These are phyloP conservation scores for Aureoboletus auriporus DNA, from an alignment of 768 basidiomycete species.

Conservation along the genomic window DNA sequence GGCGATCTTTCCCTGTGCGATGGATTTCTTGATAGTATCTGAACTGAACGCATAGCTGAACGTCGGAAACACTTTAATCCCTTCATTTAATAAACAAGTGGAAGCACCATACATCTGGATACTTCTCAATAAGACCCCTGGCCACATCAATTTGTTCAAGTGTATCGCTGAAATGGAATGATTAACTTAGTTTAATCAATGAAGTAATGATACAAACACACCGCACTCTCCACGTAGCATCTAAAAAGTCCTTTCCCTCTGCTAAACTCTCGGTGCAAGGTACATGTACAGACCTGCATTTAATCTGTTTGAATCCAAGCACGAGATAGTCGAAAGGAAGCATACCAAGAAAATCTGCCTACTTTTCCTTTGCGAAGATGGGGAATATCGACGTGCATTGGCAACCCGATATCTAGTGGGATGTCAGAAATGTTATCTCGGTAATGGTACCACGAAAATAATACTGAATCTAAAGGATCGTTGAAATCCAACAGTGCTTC, in stretches of 20 bases:
- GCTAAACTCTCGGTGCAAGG: slow-evolving; percentile 46
- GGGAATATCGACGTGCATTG: slow-evolving; percentile 88
- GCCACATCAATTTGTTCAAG: slow-evolving; percentile 94
- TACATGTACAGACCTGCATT: slow-evolving; percentile 66
- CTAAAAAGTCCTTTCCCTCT: slow-evolving; percentile 54
- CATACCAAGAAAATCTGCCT: slow-evolving; percentile 92
- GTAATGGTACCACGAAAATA: slow-evolving; percentile 52
- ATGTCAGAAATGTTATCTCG: slow-evolving; percentile 76
- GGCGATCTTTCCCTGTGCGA: slow-evolving; percentile 74
- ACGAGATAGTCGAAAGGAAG: background rate
- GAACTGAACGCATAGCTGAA: slow-evolving; percentile 56
- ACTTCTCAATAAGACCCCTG: slow-evolving; percentile 73
- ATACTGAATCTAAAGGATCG: slow-evolving; percentile 60
- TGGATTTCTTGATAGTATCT: slow-evolving; percentile 53
- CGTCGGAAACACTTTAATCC: slow-evolving; percentile 39
- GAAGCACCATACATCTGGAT: slow-evolving; percentile 53
- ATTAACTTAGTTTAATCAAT: background rate
- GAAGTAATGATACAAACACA: slow-evolving; percentile 20
- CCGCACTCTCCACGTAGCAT: slow-evolving; percentile 52
- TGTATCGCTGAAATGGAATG: slow-evolving; percentile 61
- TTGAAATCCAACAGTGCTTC: background rate
- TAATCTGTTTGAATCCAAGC: background rate
- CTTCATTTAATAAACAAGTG: background rate
- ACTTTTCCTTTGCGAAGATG: slow-evolving; percentile 73
- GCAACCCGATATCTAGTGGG: slow-evolving; percentile 54